Evolutionary conservation across 2,329 filamentous ascomycete species (phyloP), one percentile per base, ranked within the genome.

Genomic region (Stagonosporopsis tanaceti): DNA sequence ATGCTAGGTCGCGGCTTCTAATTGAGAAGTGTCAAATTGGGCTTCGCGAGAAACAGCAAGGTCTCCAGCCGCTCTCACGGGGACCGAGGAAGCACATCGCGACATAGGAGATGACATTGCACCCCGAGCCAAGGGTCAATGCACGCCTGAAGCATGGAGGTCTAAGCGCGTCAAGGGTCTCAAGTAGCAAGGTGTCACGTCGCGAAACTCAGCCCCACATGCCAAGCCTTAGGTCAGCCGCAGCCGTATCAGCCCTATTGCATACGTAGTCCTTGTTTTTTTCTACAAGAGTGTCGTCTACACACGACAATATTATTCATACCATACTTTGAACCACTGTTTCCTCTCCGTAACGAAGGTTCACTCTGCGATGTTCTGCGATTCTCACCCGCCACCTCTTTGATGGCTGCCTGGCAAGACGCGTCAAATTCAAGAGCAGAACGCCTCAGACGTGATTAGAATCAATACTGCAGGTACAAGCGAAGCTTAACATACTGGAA

Each of bases 121-220:
- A 12, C 12, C 34, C 44, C 44, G 17, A 47, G 9, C 15, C 17
- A 25, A 42, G 28, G 24, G 53, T 46, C 47, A 51, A 50, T 57
- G 54, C 54, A 22, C 38, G 44, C 32, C 32, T 52, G 54, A 57
- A 52, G 42, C 42, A 27, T 20, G 39, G 12, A 51, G 44, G 47
- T 38, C 47, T 48, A 24, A 57, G 48, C 54, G 48, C 37, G 22
- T 41, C 39, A n/a, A 41, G 48, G 44, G 53, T 57, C 38, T n/a
- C 32, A n/a, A 34, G 32, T 34, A 15, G 53, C 47, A 47, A 44
- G 47, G 42, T 57, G 54, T 57, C 54, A 44, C 44, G 37, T 32
- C 32, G 48, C 42, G 39, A 38, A 47, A 44, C 48, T 47, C 35
- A 25, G 54, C 40, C 42, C 40, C 27, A 25, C 15, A n/a, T 28